Base-by-base conservation (phyloP, 2,329 filamentous ascomycete genomes). In the Monosporascus sp. region DNA sequence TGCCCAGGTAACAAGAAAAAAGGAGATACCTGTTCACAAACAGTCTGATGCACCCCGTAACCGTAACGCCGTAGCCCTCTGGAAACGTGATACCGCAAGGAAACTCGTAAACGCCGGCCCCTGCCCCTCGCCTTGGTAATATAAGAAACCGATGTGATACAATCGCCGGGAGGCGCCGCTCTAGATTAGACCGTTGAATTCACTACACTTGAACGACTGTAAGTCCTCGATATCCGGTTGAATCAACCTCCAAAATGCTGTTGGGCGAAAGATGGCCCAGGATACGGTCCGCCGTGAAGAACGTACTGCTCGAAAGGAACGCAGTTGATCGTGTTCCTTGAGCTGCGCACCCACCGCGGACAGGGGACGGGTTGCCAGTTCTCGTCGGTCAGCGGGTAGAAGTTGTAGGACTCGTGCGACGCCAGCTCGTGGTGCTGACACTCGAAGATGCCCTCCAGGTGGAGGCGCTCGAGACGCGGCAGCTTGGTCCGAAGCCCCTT, bases 361-460 rank as follows among this genome's bases (percentile, higher is more conserved):
- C 58, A 55, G 25, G 60, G 56, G 7, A 70, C 58, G 2, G 63
- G 62, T 48, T 67, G 64, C 73, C 74, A 76, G 17, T 71, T 59
- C 51, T 75, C 73, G 58, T 74, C 69, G 35, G 72, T 72, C 48
- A 72, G 63, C 2, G 72, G 67, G 48, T 70, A 69, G 57, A 77
- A 77, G 55, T 69, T 67, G 62, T 74, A 76, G 15, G 66, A 61
- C 59, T 77, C 74, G 56, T 71, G 65, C 11, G 70, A 65, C 31
- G 64, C 66, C 2, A 70, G 61, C 58, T 68, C 67, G 38, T 66
- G 65, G 49, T 71, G 68, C 24, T 72, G 71, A 46, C 72, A 74
- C 55, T 74, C 70, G 46, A 75, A 73, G 49, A 76, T 73, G 4
- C 77, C 77, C 54, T 77, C 73, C 48, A 78, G 65, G 50, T 75